phyloP scores from a whole-genome alignment of 2,329 filamentous ascomycete species.

The Mycosphaerella arachidis region DNA sequence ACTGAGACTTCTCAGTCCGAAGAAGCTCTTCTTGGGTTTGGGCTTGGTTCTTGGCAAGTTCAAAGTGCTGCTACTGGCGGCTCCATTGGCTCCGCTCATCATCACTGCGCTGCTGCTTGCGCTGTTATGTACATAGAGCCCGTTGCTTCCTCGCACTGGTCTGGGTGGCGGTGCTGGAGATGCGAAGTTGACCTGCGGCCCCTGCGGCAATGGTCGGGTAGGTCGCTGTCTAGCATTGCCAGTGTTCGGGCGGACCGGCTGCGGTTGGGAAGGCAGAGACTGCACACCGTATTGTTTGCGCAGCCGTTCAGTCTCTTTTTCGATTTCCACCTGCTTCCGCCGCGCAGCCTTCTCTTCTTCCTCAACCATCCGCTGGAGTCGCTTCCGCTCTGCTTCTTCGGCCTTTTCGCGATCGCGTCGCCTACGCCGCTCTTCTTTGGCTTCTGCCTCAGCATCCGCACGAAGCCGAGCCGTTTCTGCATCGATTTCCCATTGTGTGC shows the following conservation, averaged over 20 bases:
- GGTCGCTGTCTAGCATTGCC: slow-evolving; percentile 11
- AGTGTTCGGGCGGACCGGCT: slow-evolving; percentile 8
- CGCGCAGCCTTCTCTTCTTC: slow-evolving; percentile 56
- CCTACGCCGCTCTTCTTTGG: slow-evolving; percentile 44
- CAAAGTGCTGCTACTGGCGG: slow-evolving; percentile 11
- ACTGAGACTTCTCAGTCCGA: slow-evolving; percentile 32
- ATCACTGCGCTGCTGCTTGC: slow-evolving; percentile 28
- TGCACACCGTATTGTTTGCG: slow-evolving; percentile 61
- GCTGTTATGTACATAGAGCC: slow-evolving; percentile 28
- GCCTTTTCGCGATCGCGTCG: slow-evolving; percentile 54
- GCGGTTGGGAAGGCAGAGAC: slow-evolving; percentile 6
- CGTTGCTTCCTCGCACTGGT: slow-evolving; percentile 18
- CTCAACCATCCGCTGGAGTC: slow-evolving; percentile 52
- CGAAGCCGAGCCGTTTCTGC: slow-evolving; percentile 47
- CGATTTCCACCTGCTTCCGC: slow-evolving; percentile 48
- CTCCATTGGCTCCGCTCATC: slow-evolving; percentile 32
- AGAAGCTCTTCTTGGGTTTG: slow-evolving; percentile 36
- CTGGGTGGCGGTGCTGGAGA: slow-evolving; percentile 12
- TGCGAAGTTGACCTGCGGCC: slow-evolving; percentile 13
- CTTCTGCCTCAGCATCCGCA: slow-evolving; percentile 41
- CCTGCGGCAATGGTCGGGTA: slow-evolving; percentile 24
- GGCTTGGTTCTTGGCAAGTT: slow-evolving; percentile 12
- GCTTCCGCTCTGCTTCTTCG: slow-evolving; percentile 54
- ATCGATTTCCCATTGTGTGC: slow-evolving; percentile 50
- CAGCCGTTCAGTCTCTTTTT: slow-evolving; percentile 74